A percentile compares a stretch with the other conserved stretches of the same genome.
Conservation (phyloP, 495 filamentous ascomycete species). For the Thozetella sp. region DNA sequence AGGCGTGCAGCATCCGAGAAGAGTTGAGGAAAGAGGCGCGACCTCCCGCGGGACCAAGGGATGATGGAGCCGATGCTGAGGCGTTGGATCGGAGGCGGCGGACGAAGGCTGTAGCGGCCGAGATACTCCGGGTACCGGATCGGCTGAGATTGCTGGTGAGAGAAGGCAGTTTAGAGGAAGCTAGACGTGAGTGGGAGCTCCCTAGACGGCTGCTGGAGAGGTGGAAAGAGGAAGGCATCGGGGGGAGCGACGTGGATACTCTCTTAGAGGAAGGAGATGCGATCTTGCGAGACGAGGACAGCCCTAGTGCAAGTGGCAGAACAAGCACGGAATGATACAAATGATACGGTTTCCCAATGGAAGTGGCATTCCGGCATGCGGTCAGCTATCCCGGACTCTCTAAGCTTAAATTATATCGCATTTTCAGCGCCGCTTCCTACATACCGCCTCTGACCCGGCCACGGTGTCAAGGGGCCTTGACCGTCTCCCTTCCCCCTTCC, state of each 20-base stretch:
- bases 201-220: conserved; percentile 49
- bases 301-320: background rate
- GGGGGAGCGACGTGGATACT: conserved; percentile 46
- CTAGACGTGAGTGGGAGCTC: conserved; percentile 60
- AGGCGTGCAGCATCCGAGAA: conserved; percentile 64
- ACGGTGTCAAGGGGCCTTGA: background rate
- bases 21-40: conserved; percentile 42
- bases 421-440: too few relatives aligned
- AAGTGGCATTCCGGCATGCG: background rate
- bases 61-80: conserved; percentile 23
- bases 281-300: conserved; percentile 32
- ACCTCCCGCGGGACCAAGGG: background rate
- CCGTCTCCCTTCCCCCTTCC: background rate
- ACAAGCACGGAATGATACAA: background rate
- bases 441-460: too few relatives aligned
- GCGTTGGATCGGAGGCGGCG: conserved; percentile 37
- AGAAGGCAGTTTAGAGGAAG: conserved; percentile 62
- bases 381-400: too few relatives aligned
- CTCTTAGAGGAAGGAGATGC: conserved; percentile 56
- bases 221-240: conserved; percentile 53
- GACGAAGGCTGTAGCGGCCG: conserved; percentile 68
- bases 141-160: conserved; percentile 64
- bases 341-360: background rate
- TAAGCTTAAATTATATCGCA: too few relatives aligned
- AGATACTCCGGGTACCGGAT: conserved; percentile 64